Evolutionary conservation across 2,329 filamentous ascomycete genomes (phyloP).

Genomic region (Aureobasidium sp.): DNA sequence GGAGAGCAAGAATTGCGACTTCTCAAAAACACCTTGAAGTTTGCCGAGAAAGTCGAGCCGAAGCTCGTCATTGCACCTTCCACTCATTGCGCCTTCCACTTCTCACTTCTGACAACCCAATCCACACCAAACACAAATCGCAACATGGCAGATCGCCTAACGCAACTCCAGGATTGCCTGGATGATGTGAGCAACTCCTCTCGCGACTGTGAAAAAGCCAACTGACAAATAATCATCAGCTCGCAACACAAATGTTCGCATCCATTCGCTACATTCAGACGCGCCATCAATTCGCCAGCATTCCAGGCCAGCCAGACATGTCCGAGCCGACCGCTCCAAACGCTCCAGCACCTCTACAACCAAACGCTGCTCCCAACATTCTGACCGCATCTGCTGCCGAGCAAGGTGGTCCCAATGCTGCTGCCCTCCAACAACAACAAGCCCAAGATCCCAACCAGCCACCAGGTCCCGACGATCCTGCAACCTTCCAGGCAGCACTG

Average conservation of each 20-base stretch:
- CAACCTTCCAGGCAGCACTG: slow-evolving; percentile 61
- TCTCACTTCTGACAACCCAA: not conserved
- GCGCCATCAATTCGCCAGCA: slow-evolving; percentile 35
- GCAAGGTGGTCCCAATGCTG: slow-evolving; percentile 17
- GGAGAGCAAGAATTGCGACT: not conserved
- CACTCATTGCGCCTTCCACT: not conserved
- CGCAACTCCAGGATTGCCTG: slow-evolving; percentile 77
- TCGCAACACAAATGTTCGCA: slow-evolving; percentile 43
- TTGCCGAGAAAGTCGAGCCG: not conserved
- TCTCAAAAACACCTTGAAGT: not conserved
- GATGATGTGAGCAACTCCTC: slow-evolving; percentile 55
- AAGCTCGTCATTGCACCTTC: not conserved
- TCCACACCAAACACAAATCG: not conserved
- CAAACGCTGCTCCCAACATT: slow-evolving; percentile 9
- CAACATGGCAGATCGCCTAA: slow-evolving; percentile 66
- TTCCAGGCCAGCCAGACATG: slow-evolving; percentile 37
- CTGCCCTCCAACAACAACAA: slow-evolving; percentile 11
- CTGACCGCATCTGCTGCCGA: not conserved
- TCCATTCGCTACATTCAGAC: slow-evolving; percentile 39
- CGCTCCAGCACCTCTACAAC: slow-evolving; percentile 10
- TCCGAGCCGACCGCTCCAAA: slow-evolving; percentile 13
- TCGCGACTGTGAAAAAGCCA: not conserved
- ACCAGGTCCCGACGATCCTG: slow-evolving; percentile 50
- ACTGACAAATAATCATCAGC: slow-evolving; percentile 26
- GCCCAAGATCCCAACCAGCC: slow-evolving; percentile 31